Base-by-base conservation (phyloP, 768 basidiomycete species). In the Xerocomellus intermedius region DNA sequence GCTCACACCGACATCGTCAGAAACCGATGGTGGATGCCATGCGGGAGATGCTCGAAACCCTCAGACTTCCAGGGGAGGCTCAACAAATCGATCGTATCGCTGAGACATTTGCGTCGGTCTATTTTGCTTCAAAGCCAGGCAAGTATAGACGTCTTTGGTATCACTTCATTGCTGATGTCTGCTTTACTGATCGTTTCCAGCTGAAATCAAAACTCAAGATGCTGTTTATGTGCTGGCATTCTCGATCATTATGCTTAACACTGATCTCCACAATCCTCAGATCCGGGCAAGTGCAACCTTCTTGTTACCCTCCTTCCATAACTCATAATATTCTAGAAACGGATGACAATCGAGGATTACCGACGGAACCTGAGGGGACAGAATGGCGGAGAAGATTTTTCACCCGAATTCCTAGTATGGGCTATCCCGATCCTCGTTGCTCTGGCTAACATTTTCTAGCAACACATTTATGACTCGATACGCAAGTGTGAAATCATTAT, bases 191-290 rank as follows among this genome's bases (percentile, higher is more conserved):
- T 46, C 24, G 48, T 39, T 37, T 46, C 26, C 56, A 94, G 94
- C 83, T 55, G 95, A 95, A 69, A 87, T 98, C 60, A 91, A 89
- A 67, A 86, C 78, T 52, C 85, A 93, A 73, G 97, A 98, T 68
- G 91, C 96, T 5, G 91, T 92, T 19, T 95, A 97, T 71, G 90
- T 99, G 8, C 74, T 99, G 24, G 84, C 96, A 1, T 99, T 87
- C 70, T 98, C 97, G 0, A 87, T 99, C 56, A 98, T 99, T 70
- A 83, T 99, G 94, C 82, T 99, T 47, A 99, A 99, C 73, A 99
- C 97, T 8, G 97, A 99, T 74, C 83, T 85, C 32, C 95, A 98
- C 69, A 98, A 91, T 67, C 94, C 95, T 13, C 94, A 97, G 78
- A 82, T 95, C 57, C 76, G 91, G 67, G 93, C 89, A 67, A 69